phyloP scores from a whole-genome alignment of 371 early-diverging fungal genomes.

The Mucor sp. region DNA sequence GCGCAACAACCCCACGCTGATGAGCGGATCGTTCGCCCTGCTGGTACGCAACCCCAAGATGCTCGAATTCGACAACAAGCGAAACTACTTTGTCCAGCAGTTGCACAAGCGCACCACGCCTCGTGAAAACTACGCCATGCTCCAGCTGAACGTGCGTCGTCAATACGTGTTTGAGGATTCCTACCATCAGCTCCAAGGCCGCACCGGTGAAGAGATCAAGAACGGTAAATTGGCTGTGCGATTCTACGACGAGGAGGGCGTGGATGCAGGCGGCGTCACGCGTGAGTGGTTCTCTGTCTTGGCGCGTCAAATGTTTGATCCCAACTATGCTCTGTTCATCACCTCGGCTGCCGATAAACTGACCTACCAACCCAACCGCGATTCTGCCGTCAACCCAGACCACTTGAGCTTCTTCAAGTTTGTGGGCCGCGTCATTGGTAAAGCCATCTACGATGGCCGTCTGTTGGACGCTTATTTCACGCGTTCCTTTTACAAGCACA shows the following conservation, averaged over 20 bases:
- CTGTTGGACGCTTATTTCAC: conserved; percentile 97
- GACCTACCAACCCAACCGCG: conserved; percentile 97
- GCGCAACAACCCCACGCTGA: conserved; percentile 92
- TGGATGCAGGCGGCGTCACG: conserved; percentile 98
- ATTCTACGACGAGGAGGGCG: conserved; percentile 97
- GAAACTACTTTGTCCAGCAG: conserved; percentile 94
- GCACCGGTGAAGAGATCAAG: conserved; percentile 90
- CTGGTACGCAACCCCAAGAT: conserved; percentile 95
- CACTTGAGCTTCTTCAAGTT: conserved; percentile 98
- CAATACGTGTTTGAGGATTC: conserved; percentile 96
- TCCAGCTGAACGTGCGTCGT: conserved; percentile 92
- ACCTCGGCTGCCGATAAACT: conserved; percentile 94
- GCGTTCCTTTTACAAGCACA: conserved; percentile 97
- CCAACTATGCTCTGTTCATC: conserved; percentile 97
- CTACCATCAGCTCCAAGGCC: conserved; percentile 89
- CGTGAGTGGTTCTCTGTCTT: conserved; percentile 98
- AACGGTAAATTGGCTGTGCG: conserved; percentile 94
- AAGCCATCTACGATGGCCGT: conserved; percentile 96
- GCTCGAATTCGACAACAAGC: conserved; percentile 98
- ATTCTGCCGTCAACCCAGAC: conserved; percentile 94
- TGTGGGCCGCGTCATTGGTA: conserved; percentile 98
- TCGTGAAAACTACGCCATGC: conserved; percentile 68
- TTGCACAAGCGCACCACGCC: conserved; percentile 76
- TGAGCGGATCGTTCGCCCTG: conserved; percentile 96
- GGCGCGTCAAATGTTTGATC: conserved; percentile 98